Conservation (phyloP, 768 basidiomycete genomes). For the Tulasnella sp. region DNA sequence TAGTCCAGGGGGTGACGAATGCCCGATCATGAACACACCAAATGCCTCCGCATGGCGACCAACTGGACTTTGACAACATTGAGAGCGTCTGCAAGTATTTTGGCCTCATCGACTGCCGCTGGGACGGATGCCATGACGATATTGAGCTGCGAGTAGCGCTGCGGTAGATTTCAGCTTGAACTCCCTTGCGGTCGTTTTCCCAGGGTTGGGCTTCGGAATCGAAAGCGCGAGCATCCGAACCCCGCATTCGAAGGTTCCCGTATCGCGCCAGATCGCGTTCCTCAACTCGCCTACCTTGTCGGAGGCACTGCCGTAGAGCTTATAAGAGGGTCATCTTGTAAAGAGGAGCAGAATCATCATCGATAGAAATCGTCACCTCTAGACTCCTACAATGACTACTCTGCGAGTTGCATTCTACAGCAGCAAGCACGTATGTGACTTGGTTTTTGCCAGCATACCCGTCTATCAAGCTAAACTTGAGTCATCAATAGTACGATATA, state of each 20-base stretch:
- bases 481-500: constrained; percentile 13
- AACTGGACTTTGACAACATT: constrained; percentile 13
- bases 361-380: not conserved
- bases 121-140: not conserved
- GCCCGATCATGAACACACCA: not conserved
- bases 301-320: not conserved
- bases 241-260: not conserved
- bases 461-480: not conserved
- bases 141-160: not conserved
- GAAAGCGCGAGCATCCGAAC: not conserved
- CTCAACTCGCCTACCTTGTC: not conserved
- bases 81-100: constrained; percentile 10
- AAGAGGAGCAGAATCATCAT: not conserved
- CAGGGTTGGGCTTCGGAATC: not conserved
- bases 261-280: not conserved
- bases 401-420: constrained; percentile 17
- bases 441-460: not conserved
- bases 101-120: constrained; percentile 8
- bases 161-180: constrained; percentile 7
- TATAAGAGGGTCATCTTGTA: not conserved
- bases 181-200: not conserved
- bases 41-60: constrained; percentile 11
- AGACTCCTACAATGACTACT: not conserved
- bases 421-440: constrained; percentile 14
- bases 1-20: not conserved